Percentiles rank a stretch among this genome's conserved stretches.
Evolutionary conservation across 148 eudicot genomes (phyloP).

Genomic region (Rhododendron ovatum): DNA sequence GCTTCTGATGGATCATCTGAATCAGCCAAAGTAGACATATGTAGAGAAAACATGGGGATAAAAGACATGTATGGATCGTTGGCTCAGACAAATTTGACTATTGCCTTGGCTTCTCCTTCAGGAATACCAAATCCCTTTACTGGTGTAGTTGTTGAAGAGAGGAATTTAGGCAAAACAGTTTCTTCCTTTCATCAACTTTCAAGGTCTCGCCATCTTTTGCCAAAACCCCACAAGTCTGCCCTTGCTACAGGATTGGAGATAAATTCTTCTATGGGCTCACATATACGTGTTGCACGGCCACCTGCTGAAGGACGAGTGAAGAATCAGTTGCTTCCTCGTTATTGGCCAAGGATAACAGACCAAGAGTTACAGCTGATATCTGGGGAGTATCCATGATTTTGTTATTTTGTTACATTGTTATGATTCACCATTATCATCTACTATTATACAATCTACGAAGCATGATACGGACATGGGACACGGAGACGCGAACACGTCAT

Average conservation of each 20-base stretch:
- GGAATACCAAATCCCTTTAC: slow-evolving; percentile 34
- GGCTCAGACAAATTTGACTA: slow-evolving; percentile 63
- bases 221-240: slow-evolving; percentile 49
- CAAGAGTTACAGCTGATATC: slow-evolving; percentile 95
- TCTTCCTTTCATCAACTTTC: slow-evolving; percentile 48
- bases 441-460: background rate
- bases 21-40: slow-evolving; percentile 26
- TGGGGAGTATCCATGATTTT: slow-evolving; percentile 83
- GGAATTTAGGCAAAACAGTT: slow-evolving; percentile 38
- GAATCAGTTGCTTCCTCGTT: slow-evolving; percentile 93
- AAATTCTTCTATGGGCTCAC: slow-evolving; percentile 38
- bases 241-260: slow-evolving; percentile 46
- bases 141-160: slow-evolving; percentile 41
- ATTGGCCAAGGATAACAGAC: slow-evolving; percentile 98
- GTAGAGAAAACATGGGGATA: slow-evolving; percentile 27
- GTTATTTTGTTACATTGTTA: background rate
- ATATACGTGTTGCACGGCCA: slow-evolving; percentile 80
- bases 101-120: slow-evolving; percentile 56
- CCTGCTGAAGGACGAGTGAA: slow-evolving; percentile 88
- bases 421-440: background rate
- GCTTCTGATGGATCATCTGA: slow-evolving; percentile 37
- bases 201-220: slow-evolving; percentile 53
- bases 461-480: background rate
- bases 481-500: background rate
- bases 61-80: slow-evolving; percentile 40